A percentile compares a stretch with the other conserved stretches of the same genome.
These are phyloP conservation scores for Xylaria sp. DNA, from an alignment of 2,329 filamentous ascomycete species.

Conservation along the genomic window DNA sequence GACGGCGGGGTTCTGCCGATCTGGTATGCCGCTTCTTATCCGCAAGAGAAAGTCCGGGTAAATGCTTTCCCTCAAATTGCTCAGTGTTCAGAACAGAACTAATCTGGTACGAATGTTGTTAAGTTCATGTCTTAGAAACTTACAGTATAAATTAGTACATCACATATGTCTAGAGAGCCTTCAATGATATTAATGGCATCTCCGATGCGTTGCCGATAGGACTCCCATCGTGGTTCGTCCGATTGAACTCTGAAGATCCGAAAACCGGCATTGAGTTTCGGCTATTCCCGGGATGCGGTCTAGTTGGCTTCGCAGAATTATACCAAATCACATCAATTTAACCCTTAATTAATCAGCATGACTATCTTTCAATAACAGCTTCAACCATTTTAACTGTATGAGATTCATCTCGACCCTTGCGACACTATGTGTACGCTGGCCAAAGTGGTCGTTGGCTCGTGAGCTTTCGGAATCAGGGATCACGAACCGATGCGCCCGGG, in stretches of 20 bases:
- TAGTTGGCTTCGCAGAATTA: conserved; percentile 13
- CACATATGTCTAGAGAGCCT: too few species aligned
- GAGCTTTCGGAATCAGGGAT: conserved; percentile 20
- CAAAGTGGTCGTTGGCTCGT: neutral
- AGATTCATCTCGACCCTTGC: neutral
- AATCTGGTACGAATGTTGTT: neutral
- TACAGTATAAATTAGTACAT: neutral
- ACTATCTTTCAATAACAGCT: too few species aligned
- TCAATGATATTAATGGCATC: too few species aligned
- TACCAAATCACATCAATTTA: neutral
- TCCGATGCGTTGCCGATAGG: neutral
- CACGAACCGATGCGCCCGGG: conserved; percentile 18
- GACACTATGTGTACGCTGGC: neutral
- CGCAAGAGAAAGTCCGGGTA: conserved; percentile 14
- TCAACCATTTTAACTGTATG: neutral
- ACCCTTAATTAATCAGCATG: neutral
- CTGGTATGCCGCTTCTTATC: conserved; percentile 6
- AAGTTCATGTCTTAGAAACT: neutral
- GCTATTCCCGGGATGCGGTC: conserved; percentile 19
- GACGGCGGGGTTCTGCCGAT: conserved; percentile 25
- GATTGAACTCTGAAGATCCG: conserved; percentile 6
- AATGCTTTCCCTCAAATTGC: conserved; percentile 24
- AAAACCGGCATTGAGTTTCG: conserved; percentile 29
- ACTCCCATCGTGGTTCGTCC: conserved; percentile 14
- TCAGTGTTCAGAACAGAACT: neutral